Conservation (phyloP, 1,139 yeast genomes). For the Geotrichum carabidarum region DNA sequence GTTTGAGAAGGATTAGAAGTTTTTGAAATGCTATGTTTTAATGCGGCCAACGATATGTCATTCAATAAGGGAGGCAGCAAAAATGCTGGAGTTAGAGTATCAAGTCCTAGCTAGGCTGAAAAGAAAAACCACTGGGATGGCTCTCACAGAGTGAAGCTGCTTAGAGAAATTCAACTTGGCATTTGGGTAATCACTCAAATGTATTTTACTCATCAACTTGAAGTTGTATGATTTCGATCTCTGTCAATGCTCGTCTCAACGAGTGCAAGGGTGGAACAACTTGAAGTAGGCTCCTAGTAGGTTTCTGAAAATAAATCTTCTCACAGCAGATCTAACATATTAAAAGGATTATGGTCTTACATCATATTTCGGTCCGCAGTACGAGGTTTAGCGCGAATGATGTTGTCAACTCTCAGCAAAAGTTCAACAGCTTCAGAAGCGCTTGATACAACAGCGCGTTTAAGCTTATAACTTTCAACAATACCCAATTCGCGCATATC, state of each 20-base stretch:
- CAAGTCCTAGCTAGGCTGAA: too few species aligned
- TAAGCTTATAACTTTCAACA: constrained; percentile 86
- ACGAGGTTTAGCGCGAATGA: constrained; percentile 93
- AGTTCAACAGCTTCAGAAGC: constrained; percentile 98
- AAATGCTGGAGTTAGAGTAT: too few species aligned
- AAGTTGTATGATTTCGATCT: too few species aligned
- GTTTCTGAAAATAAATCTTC: background rate
- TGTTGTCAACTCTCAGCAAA: constrained; percentile 87
- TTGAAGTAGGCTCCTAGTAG: background rate
- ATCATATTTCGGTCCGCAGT: constrained; percentile 74
- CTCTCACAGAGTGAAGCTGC: too few species aligned
- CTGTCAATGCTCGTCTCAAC: too few species aligned
- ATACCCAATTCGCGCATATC: constrained; percentile 94
- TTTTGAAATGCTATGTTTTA: background rate
- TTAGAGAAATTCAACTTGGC: too few species aligned
- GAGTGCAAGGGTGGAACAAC: background rate
- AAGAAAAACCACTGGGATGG: too few species aligned
- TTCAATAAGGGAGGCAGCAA: too few species aligned
- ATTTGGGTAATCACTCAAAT: too few species aligned
- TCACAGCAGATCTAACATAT: too few species aligned
- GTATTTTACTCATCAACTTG: too few species aligned
- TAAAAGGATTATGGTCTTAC: constrained; percentile 8
- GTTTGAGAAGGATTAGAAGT: background rate
- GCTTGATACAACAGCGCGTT: constrained; percentile 89
- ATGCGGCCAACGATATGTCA: too few species aligned